Base-by-base conservation (phyloP, 1,284 basidiomycete species). In the Gymnopus androsaceus region DNA sequence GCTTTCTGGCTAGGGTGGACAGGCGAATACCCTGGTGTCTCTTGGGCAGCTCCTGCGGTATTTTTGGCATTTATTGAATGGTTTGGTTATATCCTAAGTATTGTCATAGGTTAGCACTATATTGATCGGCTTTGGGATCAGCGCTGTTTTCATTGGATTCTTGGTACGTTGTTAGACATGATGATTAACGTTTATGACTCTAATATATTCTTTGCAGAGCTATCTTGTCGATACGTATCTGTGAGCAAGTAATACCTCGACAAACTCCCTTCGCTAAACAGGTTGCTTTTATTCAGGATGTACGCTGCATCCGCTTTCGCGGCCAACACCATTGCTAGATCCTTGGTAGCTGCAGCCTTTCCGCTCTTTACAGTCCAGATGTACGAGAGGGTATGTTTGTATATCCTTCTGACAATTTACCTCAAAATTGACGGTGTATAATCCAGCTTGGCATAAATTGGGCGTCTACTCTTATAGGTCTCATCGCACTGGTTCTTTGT, bases 261-360 rank as follows among this genome's bases (percentile, higher is more conserved):
- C n/a, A n/a, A n/a, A n/a, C n/a, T n/a, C n/a, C n/a, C n/a, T n/a
- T n/a, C n/a, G n/a, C n/a, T n/a, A n/a, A n/a, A n/a, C n/a, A n/a
- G n/a, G n/a, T n/a, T n/a, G n/a, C n/a, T n/a, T n/a, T n/a, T n/a
- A n/a, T n/a, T n/a, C n/a, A n/a, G n/a, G n/a, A 77, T 79, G 73
- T 89, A 82, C 69, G 79, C 82, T 59, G 87, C 88, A 1, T 87
- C 84, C 23, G 88, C 88, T 1, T 81, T 90, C 38, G 84, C 88
- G 0, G 87, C 84, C 6, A 89, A 88, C 68, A 89, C 86, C 0
- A 75, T 89, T 59, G 69, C 84, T 41, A 82, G 88, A 49, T 87
- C 83, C 0, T 79, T 80, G 0, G 75, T 83, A 4, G 87, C 83
- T 5, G 84, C 87, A 0, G 80, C 82, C 0, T 88, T 90, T 74